Percentiles rank a stretch among this genome's conserved stretches.
phyloP scores from a whole-genome alignment of 495 filamentous ascomycete genomes.

The Cetradonia linearis region DNA sequence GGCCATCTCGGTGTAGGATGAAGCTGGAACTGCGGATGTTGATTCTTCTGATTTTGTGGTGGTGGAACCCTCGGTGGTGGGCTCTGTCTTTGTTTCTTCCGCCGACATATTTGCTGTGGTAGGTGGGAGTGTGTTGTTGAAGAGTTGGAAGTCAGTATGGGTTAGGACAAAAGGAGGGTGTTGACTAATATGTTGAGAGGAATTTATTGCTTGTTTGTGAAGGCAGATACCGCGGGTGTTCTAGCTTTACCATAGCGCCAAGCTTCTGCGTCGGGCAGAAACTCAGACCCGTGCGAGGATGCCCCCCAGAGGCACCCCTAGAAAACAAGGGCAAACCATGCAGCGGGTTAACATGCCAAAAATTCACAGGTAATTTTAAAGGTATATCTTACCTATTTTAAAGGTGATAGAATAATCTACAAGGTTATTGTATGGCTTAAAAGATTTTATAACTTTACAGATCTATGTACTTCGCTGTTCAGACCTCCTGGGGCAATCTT shows the following conservation, averaged over 20 bases:
- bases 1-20: conserved; percentile 32
- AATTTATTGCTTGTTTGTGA: conserved; percentile 3
- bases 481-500: no score
- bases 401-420: no score
- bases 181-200: background rate
- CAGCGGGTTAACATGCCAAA: no score
- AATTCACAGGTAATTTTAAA: no score
- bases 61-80: conserved; percentile 29
- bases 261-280: conserved; percentile 8
- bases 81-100: conserved; percentile 28
- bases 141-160: background rate
- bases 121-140: conserved; percentile 27
- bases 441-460: background rate
- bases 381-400: no score
- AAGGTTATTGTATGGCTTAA: no score
- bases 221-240: background rate
- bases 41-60: conserved; percentile 36
- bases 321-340: no score
- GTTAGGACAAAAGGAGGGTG: background rate
- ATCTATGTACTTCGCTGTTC: no score
- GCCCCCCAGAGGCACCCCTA: no score
- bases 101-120: conserved; percentile 21
- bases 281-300: no score
- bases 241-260: conserved; percentile 9
- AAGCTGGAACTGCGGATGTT: conserved; percentile 27